Percentiles rank a stretch among this genome's conserved stretches.
Evolutionary conservation across 208 protist genomes (phyloP).

Genomic region (Trypanosoma avium): DNA sequence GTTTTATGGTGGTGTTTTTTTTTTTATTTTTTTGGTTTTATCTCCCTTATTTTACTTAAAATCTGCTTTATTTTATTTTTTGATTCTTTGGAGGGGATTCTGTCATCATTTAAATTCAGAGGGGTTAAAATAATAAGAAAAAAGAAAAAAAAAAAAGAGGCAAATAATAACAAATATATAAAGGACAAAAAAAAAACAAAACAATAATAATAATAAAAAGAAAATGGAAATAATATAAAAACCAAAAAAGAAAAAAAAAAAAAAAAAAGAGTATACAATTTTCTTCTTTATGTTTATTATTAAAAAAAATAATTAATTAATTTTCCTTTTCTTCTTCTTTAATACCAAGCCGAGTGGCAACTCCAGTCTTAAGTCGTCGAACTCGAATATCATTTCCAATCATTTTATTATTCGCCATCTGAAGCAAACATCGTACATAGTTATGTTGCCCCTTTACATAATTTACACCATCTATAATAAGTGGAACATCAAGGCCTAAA

Average conservation of each 20-base stretch:
- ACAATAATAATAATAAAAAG: conserved; percentile 4
- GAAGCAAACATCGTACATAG: conserved; percentile 72
- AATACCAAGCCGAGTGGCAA: conserved; percentile 30
- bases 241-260: background rate
- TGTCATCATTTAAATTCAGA: too few species aligned
- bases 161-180: background rate
- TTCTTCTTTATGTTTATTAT: background rate
- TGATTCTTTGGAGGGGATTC: too few species aligned
- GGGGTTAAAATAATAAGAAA: background rate
- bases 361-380: conserved; percentile 37
- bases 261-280: background rate
- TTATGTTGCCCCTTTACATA: conserved; percentile 48
- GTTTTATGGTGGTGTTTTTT: background rate
- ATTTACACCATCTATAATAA: conserved; percentile 73
- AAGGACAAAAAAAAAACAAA: background rate
- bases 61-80: background rate
- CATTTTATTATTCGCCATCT: conserved; percentile 83
- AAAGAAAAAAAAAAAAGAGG: conserved; percentile 13
- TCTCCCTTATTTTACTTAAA: background rate
- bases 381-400: conserved; percentile 58
- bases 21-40: background rate
- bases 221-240: background rate
- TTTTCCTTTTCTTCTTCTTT: conserved; percentile 2
- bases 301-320: background rate
- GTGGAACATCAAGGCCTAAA: conserved; percentile 70